Conservation (phyloP, 108 stramenopile species). For the Cyclotella baltica region DNA sequence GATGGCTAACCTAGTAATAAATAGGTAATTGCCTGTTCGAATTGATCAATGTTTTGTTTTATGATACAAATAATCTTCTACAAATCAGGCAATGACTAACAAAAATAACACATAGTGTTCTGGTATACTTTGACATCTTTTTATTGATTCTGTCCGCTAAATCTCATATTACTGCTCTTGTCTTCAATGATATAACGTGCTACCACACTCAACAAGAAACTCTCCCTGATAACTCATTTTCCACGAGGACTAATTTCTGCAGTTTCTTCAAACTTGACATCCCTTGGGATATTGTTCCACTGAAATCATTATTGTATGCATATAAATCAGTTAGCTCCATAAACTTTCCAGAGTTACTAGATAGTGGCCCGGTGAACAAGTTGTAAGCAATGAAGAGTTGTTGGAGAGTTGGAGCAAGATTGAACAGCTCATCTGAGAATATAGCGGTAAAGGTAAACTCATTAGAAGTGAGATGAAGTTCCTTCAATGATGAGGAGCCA, state of each 20-base stretch:
- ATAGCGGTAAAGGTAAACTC: slow-evolving; percentile 44
- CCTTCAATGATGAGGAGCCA: slow-evolving; percentile 51
- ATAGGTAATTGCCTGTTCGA: too few relatives aligned
- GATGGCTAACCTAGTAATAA: too few relatives aligned
- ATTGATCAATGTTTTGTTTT: too few relatives aligned
- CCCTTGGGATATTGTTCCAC: slow-evolving; percentile 63
- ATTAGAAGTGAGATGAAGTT: slow-evolving; percentile 59
- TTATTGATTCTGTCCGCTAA: too few relatives aligned
- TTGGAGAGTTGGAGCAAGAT: slow-evolving; percentile 48
- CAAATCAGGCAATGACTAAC: too few relatives aligned
- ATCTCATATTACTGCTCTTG: too few relatives aligned
- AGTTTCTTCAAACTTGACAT: slow-evolving; percentile 53
- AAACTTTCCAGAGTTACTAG: slow-evolving; percentile 59
- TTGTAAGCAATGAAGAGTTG: slow-evolving; percentile 64
- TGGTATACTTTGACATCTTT: too few relatives aligned
- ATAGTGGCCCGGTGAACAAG: slow-evolving; percentile 66
- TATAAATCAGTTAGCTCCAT: slow-evolving; percentile 61
- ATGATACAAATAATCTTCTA: too few relatives aligned
- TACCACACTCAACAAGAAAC: slow-evolving; percentile 59
- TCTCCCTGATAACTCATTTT: slow-evolving; percentile 68
- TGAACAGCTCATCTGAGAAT: slow-evolving; percentile 63
- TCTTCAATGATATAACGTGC: too few relatives aligned
- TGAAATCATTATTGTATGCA: slow-evolving; percentile 52
- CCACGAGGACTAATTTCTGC: slow-evolving; percentile 49
- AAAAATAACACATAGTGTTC: too few relatives aligned